Evolutionary conservation across 495 filamentous ascomycete species (phyloP), one percentile per base, ranked within the genome.

Genomic region (Xylaria sp.): DNA sequence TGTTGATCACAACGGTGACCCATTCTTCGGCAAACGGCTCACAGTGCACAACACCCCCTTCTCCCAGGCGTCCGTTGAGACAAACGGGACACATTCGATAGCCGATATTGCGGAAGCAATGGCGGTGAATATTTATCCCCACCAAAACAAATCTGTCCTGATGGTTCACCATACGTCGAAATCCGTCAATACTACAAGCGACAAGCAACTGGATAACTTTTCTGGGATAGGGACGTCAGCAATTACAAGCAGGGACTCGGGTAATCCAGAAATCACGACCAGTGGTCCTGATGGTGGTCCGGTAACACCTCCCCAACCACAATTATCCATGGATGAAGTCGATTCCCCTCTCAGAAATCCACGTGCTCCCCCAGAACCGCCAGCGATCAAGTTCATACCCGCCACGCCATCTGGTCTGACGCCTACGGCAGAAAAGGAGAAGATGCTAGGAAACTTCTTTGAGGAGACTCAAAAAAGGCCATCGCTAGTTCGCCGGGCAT

Each of bases 91-190:
- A 11, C 82, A 83, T 59, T 78, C 77, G 24, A 71, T 63, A 59
- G 84, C 85, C 12, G 90, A 90, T 74, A 85, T 92, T 53, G 89
- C 89, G 57, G 93, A 97, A 81, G 94, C 94, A 15, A 90, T 90
- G 70, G 92, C 92, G 21, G 89, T 97, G 57, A 90, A 88, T 69
- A 90, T 97, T 43, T 96, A 91, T 76, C 90, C 93, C 3, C 94
- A 97, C 78, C 93, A 94, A 77, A 97, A 97, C 72, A 89, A 90
- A 70, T 95, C 93, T 3, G 83, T 93, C 14, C 81, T 96, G 57
- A 81, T 97, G 67, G 90, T 97, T 50, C 88, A 97, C 50, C 91
- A 94, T 73, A 88, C 83, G 85, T 80, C 79, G 71, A 79, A 80
- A 73, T 48, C 77, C 73, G 57, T 75, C 59, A 64, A 12, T 67